Conservation (phyloP, 2,329 filamentous ascomycete genomes). For the Volutella citrinella region DNA sequence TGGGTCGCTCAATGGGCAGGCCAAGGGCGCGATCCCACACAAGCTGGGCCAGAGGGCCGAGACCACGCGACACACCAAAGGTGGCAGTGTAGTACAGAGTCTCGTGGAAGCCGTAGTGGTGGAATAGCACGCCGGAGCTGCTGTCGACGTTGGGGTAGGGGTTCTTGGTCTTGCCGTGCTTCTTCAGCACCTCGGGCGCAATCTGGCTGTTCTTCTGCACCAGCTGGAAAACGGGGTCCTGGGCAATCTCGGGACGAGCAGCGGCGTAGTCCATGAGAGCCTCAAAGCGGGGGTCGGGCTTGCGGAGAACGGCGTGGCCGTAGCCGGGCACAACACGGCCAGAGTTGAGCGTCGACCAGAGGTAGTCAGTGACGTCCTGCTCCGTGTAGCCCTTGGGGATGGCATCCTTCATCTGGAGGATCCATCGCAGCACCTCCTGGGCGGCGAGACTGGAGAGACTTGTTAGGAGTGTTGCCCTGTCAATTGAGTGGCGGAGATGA, state of each 20-base stretch:
- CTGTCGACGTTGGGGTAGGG: constrained; percentile 97
- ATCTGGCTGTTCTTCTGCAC: constrained; percentile 92
- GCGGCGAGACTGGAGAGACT: constrained; percentile 66
- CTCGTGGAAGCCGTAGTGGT: constrained; percentile 97
- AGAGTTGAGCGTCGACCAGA: constrained; percentile 90
- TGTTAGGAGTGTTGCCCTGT: constrained; percentile 6
- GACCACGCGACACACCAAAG: constrained; percentile 65
- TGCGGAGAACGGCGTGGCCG: constrained; percentile 92
- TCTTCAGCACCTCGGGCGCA: constrained; percentile 82
- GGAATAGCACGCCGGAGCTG: constrained; percentile 89
- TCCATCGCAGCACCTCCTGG: constrained; percentile 96
- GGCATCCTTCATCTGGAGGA: constrained; percentile 88
- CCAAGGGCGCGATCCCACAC: constrained; percentile 95
- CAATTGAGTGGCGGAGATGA: neutral
- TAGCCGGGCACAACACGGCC: constrained; percentile 94
- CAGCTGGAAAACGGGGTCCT: constrained; percentile 87
- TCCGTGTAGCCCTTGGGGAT: constrained; percentile 78
- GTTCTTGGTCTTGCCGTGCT: constrained; percentile 98
- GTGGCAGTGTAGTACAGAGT: constrained; percentile 88
- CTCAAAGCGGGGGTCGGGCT: constrained; percentile 94
- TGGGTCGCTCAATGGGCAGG: constrained; percentile 93
- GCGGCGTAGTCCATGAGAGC: constrained; percentile 95
- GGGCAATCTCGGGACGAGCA: constrained; percentile 77
- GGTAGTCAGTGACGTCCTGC: constrained; percentile 80
- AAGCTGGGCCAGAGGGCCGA: constrained; percentile 89